These are phyloP conservation scores for Botrytis aclada DNA, from an alignment of 2,329 filamentous ascomycete species.

Conservation along the genomic window DNA sequence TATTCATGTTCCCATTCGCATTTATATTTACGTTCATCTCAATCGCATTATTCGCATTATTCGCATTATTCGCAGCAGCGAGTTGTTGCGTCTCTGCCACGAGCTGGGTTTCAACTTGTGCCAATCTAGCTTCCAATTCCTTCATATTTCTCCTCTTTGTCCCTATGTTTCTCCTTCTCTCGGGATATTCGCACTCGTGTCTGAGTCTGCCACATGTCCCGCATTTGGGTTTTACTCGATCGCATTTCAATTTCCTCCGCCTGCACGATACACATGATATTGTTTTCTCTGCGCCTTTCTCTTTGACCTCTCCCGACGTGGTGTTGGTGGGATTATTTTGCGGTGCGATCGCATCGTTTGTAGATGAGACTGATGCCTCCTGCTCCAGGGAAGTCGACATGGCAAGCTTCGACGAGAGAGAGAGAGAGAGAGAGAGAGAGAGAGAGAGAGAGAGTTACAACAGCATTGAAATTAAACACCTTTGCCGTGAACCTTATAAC, in stretches of 20 bases:
- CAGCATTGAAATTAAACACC: neutral
- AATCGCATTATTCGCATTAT: neutral
- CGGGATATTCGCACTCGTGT: constrained; percentile 82
- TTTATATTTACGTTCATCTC: neutral
- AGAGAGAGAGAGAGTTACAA: neutral
- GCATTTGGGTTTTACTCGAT: constrained; percentile 75
- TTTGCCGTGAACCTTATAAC: neutral
- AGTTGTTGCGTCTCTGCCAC: constrained; percentile 40
- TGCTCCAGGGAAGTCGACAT: constrained; percentile 15
- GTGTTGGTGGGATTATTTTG: neutral
- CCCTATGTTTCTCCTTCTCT: constrained; percentile 82
- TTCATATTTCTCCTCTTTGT: constrained; percentile 88
- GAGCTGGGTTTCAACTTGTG: constrained; percentile 77
- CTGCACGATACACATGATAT: constrained; percentile 83
- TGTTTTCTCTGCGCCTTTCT: constrained; percentile 44
- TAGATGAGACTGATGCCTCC: neutral
- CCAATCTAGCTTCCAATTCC: constrained; percentile 79
- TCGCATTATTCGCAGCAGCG: constrained; percentile 12
- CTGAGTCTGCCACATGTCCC: constrained; percentile 72
- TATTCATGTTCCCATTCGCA: neutral
- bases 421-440: neutral
- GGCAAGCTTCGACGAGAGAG: neutral
- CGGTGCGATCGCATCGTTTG: neutral
- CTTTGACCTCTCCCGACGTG: neutral
- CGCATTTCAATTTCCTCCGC: constrained; percentile 82